Conservation (phyloP, 495 filamentous ascomycete genomes). For the Jackrogersella minutella region DNA sequence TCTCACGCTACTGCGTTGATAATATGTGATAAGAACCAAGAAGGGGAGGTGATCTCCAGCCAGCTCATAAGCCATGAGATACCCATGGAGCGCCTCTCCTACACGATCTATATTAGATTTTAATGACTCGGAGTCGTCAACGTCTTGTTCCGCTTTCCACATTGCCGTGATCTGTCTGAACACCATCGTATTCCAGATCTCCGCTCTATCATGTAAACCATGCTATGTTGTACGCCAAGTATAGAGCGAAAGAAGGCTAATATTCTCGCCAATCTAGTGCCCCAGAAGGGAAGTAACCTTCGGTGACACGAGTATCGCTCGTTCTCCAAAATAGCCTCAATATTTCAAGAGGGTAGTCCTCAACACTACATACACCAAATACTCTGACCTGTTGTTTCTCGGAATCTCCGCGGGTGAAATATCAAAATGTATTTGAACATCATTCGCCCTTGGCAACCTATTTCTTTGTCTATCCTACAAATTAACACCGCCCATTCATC, state of each 20-base stretch:
- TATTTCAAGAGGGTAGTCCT: not conserved
- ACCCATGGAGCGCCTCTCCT: not conserved
- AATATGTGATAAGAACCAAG: slow-evolving; percentile 3
- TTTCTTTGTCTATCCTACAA: not conserved
- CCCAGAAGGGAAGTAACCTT: slow-evolving; percentile 5
- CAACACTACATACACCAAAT: not conserved
- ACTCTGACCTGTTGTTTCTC: not conserved
- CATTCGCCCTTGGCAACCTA: not conserved
- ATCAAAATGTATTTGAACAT: not conserved
- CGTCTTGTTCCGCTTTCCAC: not conserved
- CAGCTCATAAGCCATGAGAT: not conserved
- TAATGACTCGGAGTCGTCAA: not conserved
- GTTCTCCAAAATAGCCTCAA: not conserved
- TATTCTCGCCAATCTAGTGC: not conserved
- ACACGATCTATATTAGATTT: not conserved
- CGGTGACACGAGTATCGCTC: not conserved
- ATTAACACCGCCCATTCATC: slow-evolving; percentile 6
- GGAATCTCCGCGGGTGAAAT: not conserved
- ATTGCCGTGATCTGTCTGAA: not conserved
- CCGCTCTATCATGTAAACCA: not conserved
- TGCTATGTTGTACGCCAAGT: not conserved
- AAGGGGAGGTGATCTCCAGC: slow-evolving; percentile 29
- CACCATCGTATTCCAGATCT: not conserved
- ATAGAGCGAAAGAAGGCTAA: not conserved
- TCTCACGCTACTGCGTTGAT: slow-evolving; percentile 10